Base-by-base conservation (phyloP, 441 rosid genomes). In the Macaranga tanarius region DNA sequence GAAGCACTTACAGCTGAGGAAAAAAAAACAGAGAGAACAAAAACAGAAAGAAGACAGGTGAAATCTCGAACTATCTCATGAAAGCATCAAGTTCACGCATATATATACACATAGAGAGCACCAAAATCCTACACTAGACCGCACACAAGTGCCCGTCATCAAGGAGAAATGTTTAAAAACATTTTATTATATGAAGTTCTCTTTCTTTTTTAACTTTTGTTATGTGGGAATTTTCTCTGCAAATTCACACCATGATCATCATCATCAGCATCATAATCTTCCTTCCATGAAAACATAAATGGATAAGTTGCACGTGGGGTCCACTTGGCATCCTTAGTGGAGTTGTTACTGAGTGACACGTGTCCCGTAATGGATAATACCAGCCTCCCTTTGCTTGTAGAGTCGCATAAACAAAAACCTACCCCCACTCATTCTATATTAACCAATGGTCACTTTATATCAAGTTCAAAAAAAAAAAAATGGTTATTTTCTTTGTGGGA, bases 231-330 rank as follows among this genome's bases (percentile, higher is more conserved):
- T 42, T 66, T 75, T 58, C 70, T 61, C 58, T 17, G 63, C 60
- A 65, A 23, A 42, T 59, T 51, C 66, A 51, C 48, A 13, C 40
- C 13, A n/a, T 55, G 26, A 55, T 22, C 62, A 7, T n/a, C 65
- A 5, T 28, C 50, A 44, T 7, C 50, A 45, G n/a, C 34, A 54
- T 67, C 59, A 57, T 61, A 69, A 54, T 51, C 45, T 22, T 58
- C 48, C 55, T 62, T 66, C 79, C 73, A 77, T 55, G 34, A 52
- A 69, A 64, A 72, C 71, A 7, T 56, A 63, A 70, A 47, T 47
- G 86, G 91, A 87, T 83, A 87, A 87, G 88, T 76, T 78, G 77
- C 82, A 65, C 70, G 22, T 22, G 75, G 84, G 88, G 85, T 83
- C 87, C 87, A 83, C 69, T 22, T 78, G 80, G 40, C 77, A 75